Percentiles rank a stretch among this genome's conserved stretches.
These are phyloP conservation scores for Hygrophila difformis DNA, from an alignment of 257 asterid species.

Conservation along the genomic window DNA sequence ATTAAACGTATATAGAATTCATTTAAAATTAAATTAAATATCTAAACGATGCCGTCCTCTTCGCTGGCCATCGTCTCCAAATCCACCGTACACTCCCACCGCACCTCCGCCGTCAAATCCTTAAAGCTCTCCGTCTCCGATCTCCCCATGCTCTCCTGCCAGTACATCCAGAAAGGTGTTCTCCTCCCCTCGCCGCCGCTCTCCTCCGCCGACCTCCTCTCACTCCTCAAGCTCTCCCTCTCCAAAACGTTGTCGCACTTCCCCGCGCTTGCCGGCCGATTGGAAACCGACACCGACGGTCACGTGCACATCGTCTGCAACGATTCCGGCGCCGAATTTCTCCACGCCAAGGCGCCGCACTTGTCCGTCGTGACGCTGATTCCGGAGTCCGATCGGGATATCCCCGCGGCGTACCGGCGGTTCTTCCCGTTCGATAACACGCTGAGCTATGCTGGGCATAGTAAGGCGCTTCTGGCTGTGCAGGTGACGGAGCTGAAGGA, in stretches of 20 bases:
- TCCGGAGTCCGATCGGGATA: conserved; percentile 31
- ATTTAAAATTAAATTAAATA: background rate
- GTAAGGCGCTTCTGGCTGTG: conserved; percentile 49
- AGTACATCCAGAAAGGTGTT: conserved; percentile 88
- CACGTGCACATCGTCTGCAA: conserved; percentile 57
- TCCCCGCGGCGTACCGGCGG: conserved; percentile 42
- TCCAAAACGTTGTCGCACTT: conserved; percentile 62
- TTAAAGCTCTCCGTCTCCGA: conserved; percentile 90
- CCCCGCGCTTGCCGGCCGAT: conserved; percentile 85
- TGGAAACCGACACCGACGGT: conserved; percentile 49
- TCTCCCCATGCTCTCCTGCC: conserved; percentile 95
- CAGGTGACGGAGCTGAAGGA: conserved; percentile 76
- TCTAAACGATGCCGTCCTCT: conserved; percentile 55
- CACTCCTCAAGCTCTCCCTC: conserved; percentile 60
- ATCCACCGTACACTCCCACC: conserved; percentile 51
- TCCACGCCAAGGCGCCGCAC: conserved; percentile 59
- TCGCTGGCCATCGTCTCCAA: conserved; percentile 54
- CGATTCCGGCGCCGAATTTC: conserved; percentile 61
- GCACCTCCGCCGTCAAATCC: conserved; percentile 31
- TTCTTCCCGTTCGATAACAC: conserved; percentile 67
- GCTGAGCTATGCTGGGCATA: conserved; percentile 77
- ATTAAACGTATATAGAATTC: no score
- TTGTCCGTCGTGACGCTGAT: conserved; percentile 23
- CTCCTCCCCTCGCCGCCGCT: conserved; percentile 48
- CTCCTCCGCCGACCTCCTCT: conserved; percentile 33